Percentiles rank a stretch among this genome's conserved stretches.
phyloP scores from a whole-genome alignment of 441 rosid species.

The Bocquillonia castaneifolia region DNA sequence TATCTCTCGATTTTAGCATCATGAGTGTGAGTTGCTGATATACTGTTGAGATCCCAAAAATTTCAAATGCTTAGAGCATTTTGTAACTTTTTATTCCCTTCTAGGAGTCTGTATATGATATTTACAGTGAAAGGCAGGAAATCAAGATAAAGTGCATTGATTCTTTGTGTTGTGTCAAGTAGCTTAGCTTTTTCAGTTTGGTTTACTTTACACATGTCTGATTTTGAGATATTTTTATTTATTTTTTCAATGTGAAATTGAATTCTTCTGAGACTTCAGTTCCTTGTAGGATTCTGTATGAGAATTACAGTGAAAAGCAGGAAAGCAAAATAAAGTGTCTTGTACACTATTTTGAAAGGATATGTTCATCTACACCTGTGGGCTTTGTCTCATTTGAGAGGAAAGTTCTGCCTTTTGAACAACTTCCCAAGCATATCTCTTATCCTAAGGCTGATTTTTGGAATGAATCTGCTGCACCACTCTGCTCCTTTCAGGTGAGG shows the following conservation, averaged over 20 bases:
- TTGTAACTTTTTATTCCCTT: too few species aligned
- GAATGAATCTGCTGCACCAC: constrained; percentile 55
- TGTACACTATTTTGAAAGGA: constrained; percentile 72
- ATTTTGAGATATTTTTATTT: background rate
- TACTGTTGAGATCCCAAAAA: too few species aligned
- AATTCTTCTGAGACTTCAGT: constrained; percentile 15
- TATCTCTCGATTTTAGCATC: too few species aligned
- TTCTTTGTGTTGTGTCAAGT: background rate
- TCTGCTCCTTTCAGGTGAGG: constrained; percentile 68
- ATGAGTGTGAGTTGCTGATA: too few species aligned
- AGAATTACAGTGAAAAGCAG: constrained; percentile 51
- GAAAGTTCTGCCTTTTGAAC: constrained; percentile 55
- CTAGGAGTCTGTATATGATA: too few species aligned
- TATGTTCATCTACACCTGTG: constrained; percentile 48
- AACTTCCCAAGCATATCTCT: constrained; percentile 27
- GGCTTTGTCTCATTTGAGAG: constrained; percentile 81
- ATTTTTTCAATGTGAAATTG: constrained; percentile 9
- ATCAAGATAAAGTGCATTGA: background rate
- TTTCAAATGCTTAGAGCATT: too few species aligned
- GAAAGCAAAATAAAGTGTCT: constrained; percentile 75
- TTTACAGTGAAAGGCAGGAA: too few species aligned
- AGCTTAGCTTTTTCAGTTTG: background rate
- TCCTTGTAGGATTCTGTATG: constrained; percentile 60
- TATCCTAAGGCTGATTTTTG: constrained; percentile 59
- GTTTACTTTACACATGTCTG: constrained; percentile 6